Evolutionary conservation across 1,284 basidiomycete genomes (phyloP), one percentile per base, ranked within the genome.

Genomic region (Trichosporon asahii): DNA sequence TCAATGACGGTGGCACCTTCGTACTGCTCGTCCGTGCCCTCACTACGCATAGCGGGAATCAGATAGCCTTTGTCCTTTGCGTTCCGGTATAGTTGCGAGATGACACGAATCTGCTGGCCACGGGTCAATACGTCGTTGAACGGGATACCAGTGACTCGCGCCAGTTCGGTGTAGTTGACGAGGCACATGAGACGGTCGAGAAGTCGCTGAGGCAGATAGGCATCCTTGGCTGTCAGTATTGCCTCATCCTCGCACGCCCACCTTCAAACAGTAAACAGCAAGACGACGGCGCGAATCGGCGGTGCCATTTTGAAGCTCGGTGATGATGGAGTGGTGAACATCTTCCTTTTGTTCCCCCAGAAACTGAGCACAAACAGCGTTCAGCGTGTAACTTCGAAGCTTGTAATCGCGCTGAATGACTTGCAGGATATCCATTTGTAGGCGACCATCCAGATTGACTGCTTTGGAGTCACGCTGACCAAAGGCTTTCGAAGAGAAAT

Each of bases 371-470:
- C 95, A 98, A 64, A 98, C 95, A 1, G 95, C 91, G 81, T 98
- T 98, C 73, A 98, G 89, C 0, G 95, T 93, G 81, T 98, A 98
- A 78, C 92, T 94, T 29, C 95, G 90, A 4, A 98, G 85, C 79
- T 98, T 98, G 85, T 97, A 91, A 81, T 98, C 95, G 72, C 95
- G 88, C 77, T 98, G 95, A 93, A 98, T 98, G 80, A 93, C 94
- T 77, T 97, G 94, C 53, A 98, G 87, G 25, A 98, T 84, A 86
- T 98, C 95, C 65, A 98, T 89, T 81, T 98, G 95, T 8, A 98
- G 85, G 21, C 95, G 89, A 25, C 95, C 95, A 73, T 96, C 92
- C 44, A 98, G 88, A 11, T 86, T 85, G 0, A 95, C 95, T 65
- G 95, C 93, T 79, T 97, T 98, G 0, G 94, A 95, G 80, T 96